Conservation (phyloP, 306 rosid species). For the Quercus mongolica region DNA sequence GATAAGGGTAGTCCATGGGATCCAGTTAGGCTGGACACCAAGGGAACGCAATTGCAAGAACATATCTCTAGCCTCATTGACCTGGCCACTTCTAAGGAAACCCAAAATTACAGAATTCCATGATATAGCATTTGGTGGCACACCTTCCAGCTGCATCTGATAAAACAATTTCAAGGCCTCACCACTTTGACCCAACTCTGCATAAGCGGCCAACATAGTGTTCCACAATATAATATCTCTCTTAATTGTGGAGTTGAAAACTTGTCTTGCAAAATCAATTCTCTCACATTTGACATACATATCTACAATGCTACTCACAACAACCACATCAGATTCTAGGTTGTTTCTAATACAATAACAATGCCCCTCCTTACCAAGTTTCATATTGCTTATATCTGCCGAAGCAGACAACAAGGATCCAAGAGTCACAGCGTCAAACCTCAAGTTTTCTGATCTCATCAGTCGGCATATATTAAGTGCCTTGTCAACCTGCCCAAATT, state of each 20-base stretch:
- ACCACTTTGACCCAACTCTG: constrained; percentile 64
- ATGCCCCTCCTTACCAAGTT: constrained; percentile 65
- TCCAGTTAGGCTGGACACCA: constrained; percentile 49
- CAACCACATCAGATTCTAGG: constrained; percentile 57
- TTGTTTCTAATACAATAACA: constrained; percentile 62
- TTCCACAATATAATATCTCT: constrained; percentile 79
- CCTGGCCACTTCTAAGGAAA: constrained; percentile 69
- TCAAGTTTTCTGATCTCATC: constrained; percentile 53
- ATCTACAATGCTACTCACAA: constrained; percentile 54
- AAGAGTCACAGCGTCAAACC: constrained; percentile 70
- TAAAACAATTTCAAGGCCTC: constrained; percentile 74
- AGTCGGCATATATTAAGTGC: constrained; percentile 46
- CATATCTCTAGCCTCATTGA: constrained; percentile 55
- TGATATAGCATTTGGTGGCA: constrained; percentile 64
- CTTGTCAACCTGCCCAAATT: constrained; percentile 49
- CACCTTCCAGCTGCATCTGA: constrained; percentile 71
- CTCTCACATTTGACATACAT: constrained; percentile 76
- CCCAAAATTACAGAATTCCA: constrained; percentile 77
- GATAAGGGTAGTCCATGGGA: constrained; percentile 75
- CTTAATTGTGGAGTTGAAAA: constrained; percentile 32
- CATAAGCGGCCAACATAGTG: constrained; percentile 72
- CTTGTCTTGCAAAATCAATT: constrained; percentile 50
- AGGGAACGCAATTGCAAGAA: constrained; percentile 59
- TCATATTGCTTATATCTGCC: constrained; percentile 45
- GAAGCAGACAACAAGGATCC: constrained; percentile 62